Percentiles rank a stretch among this genome's conserved stretches.
Evolutionary conservation across 331 rosid genomes (phyloP).

Genomic region (Quercus tomentella): DNA sequence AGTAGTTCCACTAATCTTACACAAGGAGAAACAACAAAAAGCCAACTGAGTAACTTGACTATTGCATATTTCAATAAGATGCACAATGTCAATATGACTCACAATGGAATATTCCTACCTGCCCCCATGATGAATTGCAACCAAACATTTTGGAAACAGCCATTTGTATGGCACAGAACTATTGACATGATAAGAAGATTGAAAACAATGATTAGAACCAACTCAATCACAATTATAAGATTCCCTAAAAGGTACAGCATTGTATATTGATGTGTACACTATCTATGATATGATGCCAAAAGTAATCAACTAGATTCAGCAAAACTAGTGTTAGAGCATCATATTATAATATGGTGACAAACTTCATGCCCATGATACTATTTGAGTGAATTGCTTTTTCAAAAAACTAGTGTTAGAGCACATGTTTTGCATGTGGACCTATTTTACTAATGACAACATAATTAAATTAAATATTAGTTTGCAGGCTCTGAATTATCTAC

Average conservation of each 20-base stretch:
- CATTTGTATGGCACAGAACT: conserved; percentile 68
- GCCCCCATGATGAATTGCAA: conserved; percentile 86
- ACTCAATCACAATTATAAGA: not conserved
- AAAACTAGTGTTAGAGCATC: not conserved
- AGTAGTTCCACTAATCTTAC: conserved; percentile 65
- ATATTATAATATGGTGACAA: not conserved
- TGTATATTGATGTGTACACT: not conserved
- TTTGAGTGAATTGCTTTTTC: not conserved
- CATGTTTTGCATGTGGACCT: not conserved
- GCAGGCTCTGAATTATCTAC: not conserved
- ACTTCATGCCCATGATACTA: not conserved
- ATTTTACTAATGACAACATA: not conserved
- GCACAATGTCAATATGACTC: conserved; percentile 9
- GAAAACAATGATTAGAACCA: conserved; percentile 2
- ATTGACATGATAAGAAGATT: conserved; percentile 17
- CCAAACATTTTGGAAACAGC: conserved; percentile 67
- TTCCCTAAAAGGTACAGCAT: not conserved
- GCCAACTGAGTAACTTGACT: conserved; percentile 12
- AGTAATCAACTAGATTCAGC: not conserved
- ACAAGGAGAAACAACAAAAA: conserved; percentile 19
- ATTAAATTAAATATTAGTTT: not conserved
- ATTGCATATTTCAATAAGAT: conserved; percentile 6
- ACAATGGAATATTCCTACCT: conserved; percentile 48
- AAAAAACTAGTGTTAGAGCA: not conserved
- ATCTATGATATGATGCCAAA: not conserved